phyloP scores from a whole-genome alignment of 352 stramenopile genomes.

The Blastocystis sp. region DNA sequence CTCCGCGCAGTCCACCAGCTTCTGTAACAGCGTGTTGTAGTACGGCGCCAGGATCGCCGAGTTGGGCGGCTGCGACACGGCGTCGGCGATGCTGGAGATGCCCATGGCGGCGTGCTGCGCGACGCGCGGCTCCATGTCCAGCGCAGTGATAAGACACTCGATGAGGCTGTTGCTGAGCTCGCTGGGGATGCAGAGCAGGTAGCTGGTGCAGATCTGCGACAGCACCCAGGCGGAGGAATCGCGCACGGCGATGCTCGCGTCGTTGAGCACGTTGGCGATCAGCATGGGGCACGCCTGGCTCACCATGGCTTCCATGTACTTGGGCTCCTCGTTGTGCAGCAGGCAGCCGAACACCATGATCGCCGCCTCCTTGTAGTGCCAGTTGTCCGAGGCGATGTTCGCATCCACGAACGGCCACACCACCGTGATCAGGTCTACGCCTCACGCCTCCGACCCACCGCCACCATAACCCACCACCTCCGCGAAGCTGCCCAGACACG shows the following conservation, averaged over 20 bases:
- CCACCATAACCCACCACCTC: conserved; percentile 49
- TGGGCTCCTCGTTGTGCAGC: background rate
- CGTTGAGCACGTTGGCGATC: conserved; percentile 1
- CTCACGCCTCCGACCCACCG: background rate
- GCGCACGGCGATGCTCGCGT: conserved; percentile 8
- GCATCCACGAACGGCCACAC: conserved; percentile 52
- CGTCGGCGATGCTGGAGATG: conserved; percentile 11
- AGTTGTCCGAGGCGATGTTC: conserved; percentile 47
- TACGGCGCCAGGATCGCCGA: conserved; percentile 7
- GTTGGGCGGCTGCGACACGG: background rate
- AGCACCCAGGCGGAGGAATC: conserved; percentile 59
- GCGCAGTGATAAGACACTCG: background rate
- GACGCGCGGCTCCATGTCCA: conserved; percentile 52
- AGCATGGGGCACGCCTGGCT: conserved; percentile 25
- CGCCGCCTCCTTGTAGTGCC: conserved; percentile 58
- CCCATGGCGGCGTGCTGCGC: conserved; percentile 24
- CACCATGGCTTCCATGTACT: conserved; percentile 15
- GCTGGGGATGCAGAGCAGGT: background rate
- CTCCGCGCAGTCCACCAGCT: conserved; percentile 27
- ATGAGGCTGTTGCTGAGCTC: background rate
- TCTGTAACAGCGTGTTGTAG: conserved; percentile 22
- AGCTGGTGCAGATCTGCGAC: conserved; percentile 40
- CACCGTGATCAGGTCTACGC: conserved; percentile 35
- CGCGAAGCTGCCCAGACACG: conserved; percentile 18
- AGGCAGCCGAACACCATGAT: conserved; percentile 67